A percentile compares a stretch with the other conserved stretches of the same genome.
phyloP scores from a whole-genome alignment of 192 early-diverging fungal species.

The Coemansia sp. region DNA sequence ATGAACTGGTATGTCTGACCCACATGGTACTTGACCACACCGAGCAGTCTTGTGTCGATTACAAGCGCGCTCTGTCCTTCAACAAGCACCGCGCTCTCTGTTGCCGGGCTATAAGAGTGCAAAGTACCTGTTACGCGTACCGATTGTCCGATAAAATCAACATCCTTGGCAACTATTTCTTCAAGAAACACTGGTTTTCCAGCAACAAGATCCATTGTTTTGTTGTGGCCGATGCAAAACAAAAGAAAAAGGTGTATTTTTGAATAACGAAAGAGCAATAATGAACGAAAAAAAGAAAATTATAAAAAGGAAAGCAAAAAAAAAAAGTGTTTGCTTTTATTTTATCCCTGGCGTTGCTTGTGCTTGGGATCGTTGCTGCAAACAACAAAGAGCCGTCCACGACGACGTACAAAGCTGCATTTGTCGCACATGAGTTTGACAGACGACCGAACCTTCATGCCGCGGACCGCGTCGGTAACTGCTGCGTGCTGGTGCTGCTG shows the following conservation, averaged over 20 bases:
- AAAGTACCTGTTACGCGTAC: conserved; percentile 40
- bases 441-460: conserved; percentile 86
- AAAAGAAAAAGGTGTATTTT: neutral
- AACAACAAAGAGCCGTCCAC: conserved; percentile 82
- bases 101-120: conserved; percentile 25
- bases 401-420: conserved; percentile 83
- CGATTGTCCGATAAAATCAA: conserved; percentile 3
- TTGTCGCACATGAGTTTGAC: conserved; percentile 88
- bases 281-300: neutral
- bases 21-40: conserved; percentile 27
- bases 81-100: conserved; percentile 21
- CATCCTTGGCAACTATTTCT: conserved; percentile 15
- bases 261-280: neutral
- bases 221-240: too few relatives aligned
- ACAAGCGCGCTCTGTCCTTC: conserved; percentile 20
- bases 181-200: conserved; percentile 48
- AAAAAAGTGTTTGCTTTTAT: too few relatives aligned
- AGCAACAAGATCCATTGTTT: conserved; percentile 33
- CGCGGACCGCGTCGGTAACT: conserved; percentile 41
- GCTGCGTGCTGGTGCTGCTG: conserved; percentile 10
- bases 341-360: conserved; percentile 90
- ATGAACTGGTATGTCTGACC: conserved; percentile 50
- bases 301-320: neutral
- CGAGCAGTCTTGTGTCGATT: conserved; percentile 30
- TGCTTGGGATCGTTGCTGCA: conserved; percentile 92